Evolutionary conservation across 345 rosid genomes (phyloP), one percentile per base, ranked within the genome.

Genomic region (Rhodamnia rubescens): DNA sequence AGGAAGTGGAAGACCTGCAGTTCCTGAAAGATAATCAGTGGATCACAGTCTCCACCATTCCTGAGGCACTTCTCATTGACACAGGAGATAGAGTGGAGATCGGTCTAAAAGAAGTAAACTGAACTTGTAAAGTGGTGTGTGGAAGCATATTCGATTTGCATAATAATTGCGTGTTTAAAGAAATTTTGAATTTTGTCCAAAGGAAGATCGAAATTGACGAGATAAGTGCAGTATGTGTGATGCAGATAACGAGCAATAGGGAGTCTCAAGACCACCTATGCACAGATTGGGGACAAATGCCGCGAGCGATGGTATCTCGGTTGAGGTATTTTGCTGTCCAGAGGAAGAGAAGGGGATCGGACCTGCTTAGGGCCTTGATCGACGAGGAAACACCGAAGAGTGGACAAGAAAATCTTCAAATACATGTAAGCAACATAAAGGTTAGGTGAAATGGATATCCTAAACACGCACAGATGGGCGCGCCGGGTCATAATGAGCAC

Each of bases 181-280:
- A 36, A 36, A n/a, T 55, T 36, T 27, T 61, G 42, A 9, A 44
- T 1, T 32, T 42, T 5, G 29, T 20, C 20, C 29, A 10, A 44
- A 24, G 44, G 53, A 22, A 44, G 51, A 29, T 16, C n/a, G 0
- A 16, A 49, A 1, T 29, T n/a, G 78, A n/a, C 44, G 0, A 40
- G 1, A 8, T 56, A 13, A 52, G 11, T 83, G 84, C 7, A 2
- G 20, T 29, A 78, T n/a, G 29, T 42, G 47, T 2, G n/a, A 47
- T 6, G 81, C 87, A 87, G 89, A 89, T 90, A 55, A 86, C 85
- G 90, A 90, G 92, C 88, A 91, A 89, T 47, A 91, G 91, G 91
- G 47, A 86, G 86, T 78, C 88, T 87, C 86, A 87, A 88, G 88
- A 90, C 88, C 86, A 42, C 27, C 87, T 11, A 51, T 88, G 83